phyloP scores from a whole-genome alignment of 1,139 yeast genomes.

The Scheffersomyces quercinus region DNA sequence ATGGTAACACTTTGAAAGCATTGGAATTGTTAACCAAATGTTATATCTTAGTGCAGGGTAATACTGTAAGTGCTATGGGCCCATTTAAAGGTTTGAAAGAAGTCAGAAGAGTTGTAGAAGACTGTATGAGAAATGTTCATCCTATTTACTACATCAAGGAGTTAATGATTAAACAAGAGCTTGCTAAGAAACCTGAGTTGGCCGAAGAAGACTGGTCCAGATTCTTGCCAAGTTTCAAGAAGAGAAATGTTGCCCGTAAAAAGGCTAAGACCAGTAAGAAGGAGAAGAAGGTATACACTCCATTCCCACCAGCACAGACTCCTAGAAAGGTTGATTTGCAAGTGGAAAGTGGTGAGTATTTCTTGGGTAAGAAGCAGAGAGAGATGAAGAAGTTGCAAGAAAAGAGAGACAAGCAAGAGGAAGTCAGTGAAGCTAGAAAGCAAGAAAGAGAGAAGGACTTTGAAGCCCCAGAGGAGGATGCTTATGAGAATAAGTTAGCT shows the following conservation, averaged over 20 bases:
- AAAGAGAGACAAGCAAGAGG: conserved; percentile 77
- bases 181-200: conserved; percentile 90
- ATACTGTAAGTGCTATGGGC: conserved; percentile 97
- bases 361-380: conserved; percentile 84
- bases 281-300: conserved; percentile 90
- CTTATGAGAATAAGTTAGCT: conserved; percentile 15
- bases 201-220: conserved; percentile 97
- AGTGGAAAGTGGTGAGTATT: conserved; percentile 98
- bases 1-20: conserved; percentile 95
- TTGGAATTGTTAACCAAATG: conserved; percentile 90
- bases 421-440: conserved; percentile 63
- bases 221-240: conserved; percentile 95
- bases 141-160: conserved; percentile 97
- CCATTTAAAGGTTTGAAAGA: conserved; percentile 92
- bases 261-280: conserved; percentile 64
- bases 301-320: conserved; percentile 97
- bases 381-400: conserved; percentile 70
- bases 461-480: conserved; percentile 63
- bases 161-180: conserved; percentile 93
- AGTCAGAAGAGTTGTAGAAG: conserved; percentile 91
- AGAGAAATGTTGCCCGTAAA: conserved; percentile 93
- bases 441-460: conserved; percentile 76
- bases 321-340: conserved; percentile 98
- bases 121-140: conserved; percentile 94
- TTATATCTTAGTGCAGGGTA: conserved; percentile 94